phyloP scores from a whole-genome alignment of 2,329 filamentous ascomycete species.

The Cadophora sp. region DNA sequence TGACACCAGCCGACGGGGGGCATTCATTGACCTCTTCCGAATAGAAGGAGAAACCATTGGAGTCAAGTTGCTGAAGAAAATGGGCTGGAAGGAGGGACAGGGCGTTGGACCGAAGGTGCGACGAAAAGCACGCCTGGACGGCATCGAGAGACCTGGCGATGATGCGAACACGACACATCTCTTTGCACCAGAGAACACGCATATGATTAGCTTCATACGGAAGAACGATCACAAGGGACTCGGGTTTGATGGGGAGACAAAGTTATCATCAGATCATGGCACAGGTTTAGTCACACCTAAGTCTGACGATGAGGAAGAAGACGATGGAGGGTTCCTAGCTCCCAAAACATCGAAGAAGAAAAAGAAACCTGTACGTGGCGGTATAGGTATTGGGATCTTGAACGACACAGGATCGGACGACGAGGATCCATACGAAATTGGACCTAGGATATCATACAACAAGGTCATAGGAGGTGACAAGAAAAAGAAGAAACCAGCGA shows the following conservation, averaged over 20 bases:
- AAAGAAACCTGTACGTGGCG: slow-evolving; percentile 60
- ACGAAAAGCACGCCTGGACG: slow-evolving; percentile 73
- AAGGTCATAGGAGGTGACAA: slow-evolving; percentile 81
- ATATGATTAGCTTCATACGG: slow-evolving; percentile 68
- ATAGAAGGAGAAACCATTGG: slow-evolving; percentile 84
- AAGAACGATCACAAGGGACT: slow-evolving; percentile 76
- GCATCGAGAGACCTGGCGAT: slow-evolving; percentile 50
- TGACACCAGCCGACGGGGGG: slow-evolving; percentile 56
- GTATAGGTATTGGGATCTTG: slow-evolving; percentile 85
- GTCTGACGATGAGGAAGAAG: slow-evolving; percentile 56
- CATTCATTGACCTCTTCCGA: slow-evolving; percentile 75
- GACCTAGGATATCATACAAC: slow-evolving; percentile 89
- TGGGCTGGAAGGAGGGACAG: slow-evolving; percentile 97
- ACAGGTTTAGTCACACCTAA: slow-evolving; percentile 42
- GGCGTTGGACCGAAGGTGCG: slow-evolving; percentile 88
- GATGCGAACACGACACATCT: slow-evolving; percentile 62
- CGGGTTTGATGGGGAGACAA: slow-evolving; percentile 67
- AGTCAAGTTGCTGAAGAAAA: slow-evolving; percentile 80
- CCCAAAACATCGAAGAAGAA: slow-evolving; percentile 54
- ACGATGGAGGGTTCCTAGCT: slow-evolving; percentile 36
- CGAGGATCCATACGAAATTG: slow-evolving; percentile 92
- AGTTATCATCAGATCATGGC: slow-evolving; percentile 50
- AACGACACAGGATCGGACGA: slow-evolving; percentile 96
- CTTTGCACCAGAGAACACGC: slow-evolving; percentile 84
- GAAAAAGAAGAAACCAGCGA: slow-evolving; percentile 72